phyloP scores from a whole-genome alignment of 768 basidiomycete genomes.

The Hygrophorus russula region DNA sequence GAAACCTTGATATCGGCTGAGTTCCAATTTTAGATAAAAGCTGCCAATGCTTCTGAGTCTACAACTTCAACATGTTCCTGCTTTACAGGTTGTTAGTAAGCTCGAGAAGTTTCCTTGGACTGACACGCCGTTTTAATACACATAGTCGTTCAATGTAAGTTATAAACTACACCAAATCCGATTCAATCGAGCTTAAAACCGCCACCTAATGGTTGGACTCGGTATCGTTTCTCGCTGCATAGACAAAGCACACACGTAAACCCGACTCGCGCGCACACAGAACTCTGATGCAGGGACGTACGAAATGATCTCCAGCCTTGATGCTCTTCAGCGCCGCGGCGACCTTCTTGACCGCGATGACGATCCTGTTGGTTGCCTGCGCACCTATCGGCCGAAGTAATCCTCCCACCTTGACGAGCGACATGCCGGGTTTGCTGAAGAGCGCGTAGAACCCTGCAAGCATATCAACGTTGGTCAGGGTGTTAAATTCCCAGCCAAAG shows the following conservation, averaged over 20 bases:
- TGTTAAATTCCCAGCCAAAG: conserved; percentile 4
- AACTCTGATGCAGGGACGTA: not conserved
- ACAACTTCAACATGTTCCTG: too few relatives aligned
- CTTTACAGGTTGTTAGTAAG: too few relatives aligned
- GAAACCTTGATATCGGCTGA: too few relatives aligned
- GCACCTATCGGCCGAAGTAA: not conserved
- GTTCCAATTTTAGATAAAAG: too few relatives aligned
- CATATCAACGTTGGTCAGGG: not conserved
- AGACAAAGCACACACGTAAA: not conserved
- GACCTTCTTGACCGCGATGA: conserved; percentile 1
- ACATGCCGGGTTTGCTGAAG: not conserved
- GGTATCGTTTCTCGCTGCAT: conserved; percentile 1
- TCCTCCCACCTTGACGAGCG: not conserved
- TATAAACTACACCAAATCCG: not conserved
- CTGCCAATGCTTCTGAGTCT: too few relatives aligned
- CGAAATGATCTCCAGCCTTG: conserved; percentile 1
- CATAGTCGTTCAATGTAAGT: not conserved
- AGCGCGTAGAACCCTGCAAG: not conserved
- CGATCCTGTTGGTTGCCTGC: not conserved
- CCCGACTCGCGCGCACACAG: not conserved
- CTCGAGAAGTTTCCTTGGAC: too few relatives aligned
- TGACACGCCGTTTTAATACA: too few relatives aligned
- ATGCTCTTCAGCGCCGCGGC: conserved; percentile 1
- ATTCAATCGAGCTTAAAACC: too few relatives aligned
- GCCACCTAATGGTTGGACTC: conserved; percentile 1